Evolutionary conservation across 345 rosid species (phyloP).

Genomic region (Streptanthus diversifolius): DNA sequence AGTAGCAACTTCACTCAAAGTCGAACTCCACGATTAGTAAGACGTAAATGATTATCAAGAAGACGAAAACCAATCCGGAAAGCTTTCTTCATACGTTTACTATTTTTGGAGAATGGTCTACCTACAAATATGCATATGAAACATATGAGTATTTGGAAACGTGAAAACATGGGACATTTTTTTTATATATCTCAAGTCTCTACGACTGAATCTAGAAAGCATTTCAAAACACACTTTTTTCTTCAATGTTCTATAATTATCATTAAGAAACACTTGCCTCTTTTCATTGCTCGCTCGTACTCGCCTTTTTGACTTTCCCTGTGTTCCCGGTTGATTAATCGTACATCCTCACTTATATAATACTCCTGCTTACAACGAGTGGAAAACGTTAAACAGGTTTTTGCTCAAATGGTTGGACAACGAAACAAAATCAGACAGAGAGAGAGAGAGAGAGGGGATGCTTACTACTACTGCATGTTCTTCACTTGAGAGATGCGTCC

Average conservation of each 20-base stretch:
- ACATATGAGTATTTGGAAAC: too few species aligned
- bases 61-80: neutral
- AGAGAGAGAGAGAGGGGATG: neutral
- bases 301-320: too few species aligned
- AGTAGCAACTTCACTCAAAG: neutral
- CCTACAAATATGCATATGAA: too few species aligned
- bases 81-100: neutral
- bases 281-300: neutral
- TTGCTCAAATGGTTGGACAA: neutral
- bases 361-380: neutral
- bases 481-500: slow-evolving; percentile 1
- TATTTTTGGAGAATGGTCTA: too few species aligned
- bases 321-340: too few species aligned
- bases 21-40: neutral
- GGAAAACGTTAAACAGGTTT: neutral
- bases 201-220: too few species aligned
- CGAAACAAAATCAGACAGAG: too few species aligned
- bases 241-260: neutral
- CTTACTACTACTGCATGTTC: neutral
- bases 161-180: too few species aligned
- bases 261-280: neutral
- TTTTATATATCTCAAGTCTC: too few species aligned
- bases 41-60: neutral
- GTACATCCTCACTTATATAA: neutral
- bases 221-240: too few species aligned